phyloP scores from a whole-genome alignment of 305 asterid genomes.

The Fraxinus platypoda region DNA sequence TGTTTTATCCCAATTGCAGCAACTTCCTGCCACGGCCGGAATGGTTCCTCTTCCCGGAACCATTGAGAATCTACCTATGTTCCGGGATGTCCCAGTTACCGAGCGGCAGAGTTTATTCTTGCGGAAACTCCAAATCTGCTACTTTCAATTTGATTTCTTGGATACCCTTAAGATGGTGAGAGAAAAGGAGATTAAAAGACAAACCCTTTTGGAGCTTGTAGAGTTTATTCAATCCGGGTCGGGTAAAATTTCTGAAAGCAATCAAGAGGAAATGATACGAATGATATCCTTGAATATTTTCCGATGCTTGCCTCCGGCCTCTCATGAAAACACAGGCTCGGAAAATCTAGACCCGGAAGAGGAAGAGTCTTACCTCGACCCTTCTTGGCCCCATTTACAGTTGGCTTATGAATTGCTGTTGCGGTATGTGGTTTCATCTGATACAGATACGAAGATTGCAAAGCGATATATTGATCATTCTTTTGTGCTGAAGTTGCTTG shows the following conservation, averaged over 20 bases:
- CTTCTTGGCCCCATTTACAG: slow-evolving; percentile 85
- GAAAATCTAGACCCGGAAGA: slow-evolving; percentile 64
- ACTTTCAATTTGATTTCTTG: slow-evolving; percentile 54
- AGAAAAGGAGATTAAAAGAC: slow-evolving; percentile 82
- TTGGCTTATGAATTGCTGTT: slow-evolving; percentile 67
- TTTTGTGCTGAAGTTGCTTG: slow-evolving; percentile 66
- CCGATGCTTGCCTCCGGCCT: slow-evolving; percentile 67
- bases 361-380: slow-evolving; percentile 71
- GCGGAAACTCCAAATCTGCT: slow-evolving; percentile 65
- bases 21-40: slow-evolving; percentile 22
- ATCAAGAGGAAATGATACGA: slow-evolving; percentile 71
- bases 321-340: slow-evolving; percentile 59
- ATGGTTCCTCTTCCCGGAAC: slow-evolving; percentile 39
- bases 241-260: slow-evolving; percentile 52
- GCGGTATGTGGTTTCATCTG: slow-evolving; percentile 68
- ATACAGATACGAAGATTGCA: slow-evolving; percentile 76
- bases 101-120: slow-evolving; percentile 68
- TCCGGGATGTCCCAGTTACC: slow-evolving; percentile 56
- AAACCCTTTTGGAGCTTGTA: slow-evolving; percentile 68
- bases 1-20: slow-evolving; percentile 20
- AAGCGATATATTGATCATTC: slow-evolving; percentile 77
- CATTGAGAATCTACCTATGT: slow-evolving; percentile 61
- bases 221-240: slow-evolving; percentile 70
- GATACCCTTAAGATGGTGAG: slow-evolving; percentile 50
- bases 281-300: slow-evolving; percentile 73